These are phyloP conservation scores for Pistacia atlantica DNA, from an alignment of 345 rosid species.

Conservation along the genomic window DNA sequence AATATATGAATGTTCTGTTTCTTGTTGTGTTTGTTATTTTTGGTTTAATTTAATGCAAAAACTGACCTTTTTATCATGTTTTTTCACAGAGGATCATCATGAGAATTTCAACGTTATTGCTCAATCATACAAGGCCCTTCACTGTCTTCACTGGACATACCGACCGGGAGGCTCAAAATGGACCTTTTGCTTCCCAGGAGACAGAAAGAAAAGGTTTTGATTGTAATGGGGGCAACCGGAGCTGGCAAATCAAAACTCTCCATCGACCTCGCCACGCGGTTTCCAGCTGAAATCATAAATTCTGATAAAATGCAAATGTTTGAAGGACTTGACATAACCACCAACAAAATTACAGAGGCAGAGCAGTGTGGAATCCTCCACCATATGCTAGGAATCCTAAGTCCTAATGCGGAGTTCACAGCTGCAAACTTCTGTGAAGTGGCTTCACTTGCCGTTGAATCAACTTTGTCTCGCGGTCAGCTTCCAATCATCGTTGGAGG, in stretches of 20 bases:
- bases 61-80: background rate
- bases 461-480: slow-evolving; percentile 48
- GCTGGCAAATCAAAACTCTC: slow-evolving; percentile 86
- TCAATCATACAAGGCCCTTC: slow-evolving; percentile 36
- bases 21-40: background rate
- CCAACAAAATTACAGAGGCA: slow-evolving; percentile 62
- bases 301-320: slow-evolving; percentile 79
- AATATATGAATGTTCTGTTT: background rate
- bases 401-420: slow-evolving; percentile 50
- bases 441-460: slow-evolving; percentile 46
- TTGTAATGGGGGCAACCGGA: slow-evolving; percentile 82
- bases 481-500: slow-evolving; percentile 84
- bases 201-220: slow-evolving; percentile 64
- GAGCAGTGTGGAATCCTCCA: slow-evolving; percentile 72
- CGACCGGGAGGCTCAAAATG: slow-evolving; percentile 30
- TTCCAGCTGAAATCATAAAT: slow-evolving; percentile 69
- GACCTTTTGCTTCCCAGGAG: slow-evolving; percentile 34
- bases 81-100: slow-evolving; percentile 25
- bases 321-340: slow-evolving; percentile 60
- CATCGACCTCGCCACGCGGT: slow-evolving; percentile 63
- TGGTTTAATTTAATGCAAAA: background rate
- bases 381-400: slow-evolving; percentile 62
- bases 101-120: slow-evolving; percentile 40
- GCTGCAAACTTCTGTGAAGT: slow-evolving; percentile 44
- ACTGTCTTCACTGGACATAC: slow-evolving; percentile 29